Evolutionary conservation across 2,329 filamentous ascomycete species (phyloP), one percentile per base, ranked within the genome.

Genomic region (Neodidymelliopsis sp.): DNA sequence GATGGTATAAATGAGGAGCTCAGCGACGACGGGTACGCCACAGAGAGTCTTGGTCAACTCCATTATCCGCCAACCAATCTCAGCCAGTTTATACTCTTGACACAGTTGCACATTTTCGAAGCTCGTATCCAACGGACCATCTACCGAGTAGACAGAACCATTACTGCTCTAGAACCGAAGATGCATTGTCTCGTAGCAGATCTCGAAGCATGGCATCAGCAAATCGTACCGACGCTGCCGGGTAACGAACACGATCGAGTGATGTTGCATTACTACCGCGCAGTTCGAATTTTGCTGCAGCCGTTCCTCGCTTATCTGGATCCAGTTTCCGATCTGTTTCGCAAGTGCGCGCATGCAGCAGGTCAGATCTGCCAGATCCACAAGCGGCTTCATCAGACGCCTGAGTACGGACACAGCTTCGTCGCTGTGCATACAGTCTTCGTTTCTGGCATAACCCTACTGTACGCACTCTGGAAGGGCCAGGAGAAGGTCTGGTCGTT

Each of bases 71-170:
- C 33, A 8, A 31, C 43, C 10, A 50, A 43, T 10, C 25, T 54
- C 12, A 51, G 38, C 24, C 46, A 48, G 19, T 56, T 56, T 22
- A 50, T 56, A 8, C 24, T 56, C 16, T 68, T 80, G 2, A 74
- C 79, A 40, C 73, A 74, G 37, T 70, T 81, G 15, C 77, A 79
- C 18, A 71, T 74, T 5, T 69, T 77, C 28, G 78, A 81, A 54
- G 79, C 79, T 2, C 74, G 74, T 13, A 80, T 81, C 22, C 78
- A 81, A 53, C 73, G 78, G 42, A 78, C 78, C n/a, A 76, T 81
- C 25, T 81, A 81, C 55, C 73, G 79, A 11, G 75, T 77, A 11
- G 79, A 81, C 52, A 71, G 74, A 25, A 72, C 77, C 2, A 66
- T 80, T 4, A 67, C 72, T 19, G 65, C 75, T 3, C 65, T 81